Evolutionary conservation across 345 rosid species (phyloP).

Genomic region (Cardamine chenopodiifolia): DNA sequence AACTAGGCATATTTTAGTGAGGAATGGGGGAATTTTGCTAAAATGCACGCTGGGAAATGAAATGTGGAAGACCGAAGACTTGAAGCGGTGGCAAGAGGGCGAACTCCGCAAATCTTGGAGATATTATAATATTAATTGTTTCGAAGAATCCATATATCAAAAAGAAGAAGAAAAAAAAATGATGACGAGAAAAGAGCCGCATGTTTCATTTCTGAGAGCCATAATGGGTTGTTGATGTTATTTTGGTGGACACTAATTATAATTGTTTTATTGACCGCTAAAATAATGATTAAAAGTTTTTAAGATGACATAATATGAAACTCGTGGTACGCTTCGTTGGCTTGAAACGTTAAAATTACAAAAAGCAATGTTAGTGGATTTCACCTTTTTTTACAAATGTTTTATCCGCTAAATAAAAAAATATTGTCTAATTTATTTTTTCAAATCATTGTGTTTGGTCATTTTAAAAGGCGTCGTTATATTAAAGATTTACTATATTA

Average conservation of each 20-base stretch:
- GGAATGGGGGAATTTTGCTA: not conserved
- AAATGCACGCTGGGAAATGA: too few species aligned
- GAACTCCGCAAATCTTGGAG: not conserved
- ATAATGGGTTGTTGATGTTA: conserved; percentile 33
- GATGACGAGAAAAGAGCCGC: not conserved
- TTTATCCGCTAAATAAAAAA: too few species aligned
- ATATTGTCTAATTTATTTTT: too few species aligned
- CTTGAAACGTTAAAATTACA: not conserved
- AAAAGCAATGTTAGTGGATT: not conserved
- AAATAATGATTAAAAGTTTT: too few species aligned
- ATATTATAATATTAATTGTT: not conserved
- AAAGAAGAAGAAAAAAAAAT: not conserved
- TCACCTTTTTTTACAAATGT: too few species aligned
- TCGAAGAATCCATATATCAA: not conserved
- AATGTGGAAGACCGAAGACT: not conserved
- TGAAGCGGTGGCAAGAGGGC: not conserved
- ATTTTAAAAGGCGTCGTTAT: too few species aligned
- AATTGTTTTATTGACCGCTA: conserved; percentile 2
- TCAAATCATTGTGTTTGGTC: too few species aligned
- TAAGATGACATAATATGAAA: not conserved
- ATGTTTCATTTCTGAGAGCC: conserved; percentile 33
- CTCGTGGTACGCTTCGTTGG: not conserved
- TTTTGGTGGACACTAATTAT: conserved; percentile 33
- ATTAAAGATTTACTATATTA: too few species aligned
- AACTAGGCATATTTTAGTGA: not conserved